Evolutionary conservation across 345 rosid species (phyloP).

Genomic region (Aquilaria yunnanensis): DNA sequence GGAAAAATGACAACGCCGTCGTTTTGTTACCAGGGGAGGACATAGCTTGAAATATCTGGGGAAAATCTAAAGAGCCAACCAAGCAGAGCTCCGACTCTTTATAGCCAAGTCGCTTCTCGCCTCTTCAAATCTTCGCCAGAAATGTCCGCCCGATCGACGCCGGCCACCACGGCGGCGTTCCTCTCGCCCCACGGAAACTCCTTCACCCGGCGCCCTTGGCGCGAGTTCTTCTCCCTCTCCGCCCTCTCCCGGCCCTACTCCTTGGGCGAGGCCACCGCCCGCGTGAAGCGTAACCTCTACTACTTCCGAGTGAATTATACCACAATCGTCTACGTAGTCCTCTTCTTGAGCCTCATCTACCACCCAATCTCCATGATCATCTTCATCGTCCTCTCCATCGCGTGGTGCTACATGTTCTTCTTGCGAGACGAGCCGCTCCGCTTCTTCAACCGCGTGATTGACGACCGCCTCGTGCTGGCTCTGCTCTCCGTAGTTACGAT

Average conservation of each 20-base stretch:
- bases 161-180: conserved; percentile 16
- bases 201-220: conserved; percentile 63
- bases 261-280: conserved; percentile 38
- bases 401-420: conserved; percentile 66
- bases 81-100: background rate
- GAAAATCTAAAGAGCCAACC: background rate
- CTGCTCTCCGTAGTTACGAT: conserved; percentile 35
- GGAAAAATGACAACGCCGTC: too few relatives aligned
- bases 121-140: background rate
- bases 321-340: conserved; percentile 35
- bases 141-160: conserved; percentile 19
- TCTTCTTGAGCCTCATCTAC: conserved; percentile 69
- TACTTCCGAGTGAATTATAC: conserved; percentile 71
- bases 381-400: conserved; percentile 42
- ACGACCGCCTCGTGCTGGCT: conserved; percentile 50
- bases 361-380: conserved; percentile 64
- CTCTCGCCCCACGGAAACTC: conserved; percentile 25
- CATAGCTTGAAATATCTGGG: too few relatives aligned
- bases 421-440: conserved; percentile 41
- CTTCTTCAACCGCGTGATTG: conserved; percentile 29
- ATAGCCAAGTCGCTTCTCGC: background rate
- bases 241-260: conserved; percentile 38
- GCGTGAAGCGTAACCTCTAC: conserved; percentile 36
- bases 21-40: too few relatives aligned
- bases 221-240: conserved; percentile 23